Evolutionary conservation across 352 stramenopile species (phyloP).

Genomic region (Pythium utonaiense): DNA sequence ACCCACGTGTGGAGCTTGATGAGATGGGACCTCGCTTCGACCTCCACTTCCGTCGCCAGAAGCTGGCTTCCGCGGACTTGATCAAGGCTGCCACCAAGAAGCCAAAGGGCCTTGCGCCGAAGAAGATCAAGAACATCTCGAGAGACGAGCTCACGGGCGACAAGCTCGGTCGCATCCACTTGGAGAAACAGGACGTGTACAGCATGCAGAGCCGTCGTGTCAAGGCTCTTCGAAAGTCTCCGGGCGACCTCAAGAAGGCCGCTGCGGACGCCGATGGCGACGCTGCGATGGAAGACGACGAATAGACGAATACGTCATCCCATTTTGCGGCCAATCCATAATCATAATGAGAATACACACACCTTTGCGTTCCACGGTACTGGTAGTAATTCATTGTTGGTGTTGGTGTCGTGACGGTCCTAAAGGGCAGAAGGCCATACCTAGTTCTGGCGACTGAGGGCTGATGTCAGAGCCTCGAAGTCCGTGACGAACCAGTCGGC

Average conservation of each 20-base stretch:
- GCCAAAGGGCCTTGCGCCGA: conserved; percentile 86
- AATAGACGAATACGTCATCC: conserved; percentile 29
- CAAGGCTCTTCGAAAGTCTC: conserved; percentile 91
- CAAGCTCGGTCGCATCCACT: conserved; percentile 97
- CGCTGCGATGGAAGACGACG: conserved; percentile 27
- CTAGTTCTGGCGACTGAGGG: conserved; percentile 33
- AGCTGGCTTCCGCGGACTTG: conserved; percentile 94
- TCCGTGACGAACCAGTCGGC: conserved; percentile 98
- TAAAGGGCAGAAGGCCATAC: too few species aligned
- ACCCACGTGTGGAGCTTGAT: conserved; percentile 85
- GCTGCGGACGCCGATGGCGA: conserved; percentile 27
- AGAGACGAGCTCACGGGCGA: conserved; percentile 96
- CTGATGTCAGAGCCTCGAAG: conserved; percentile 88
- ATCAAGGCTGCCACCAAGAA: conserved; percentile 96
- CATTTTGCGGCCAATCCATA: conserved; percentile 17
- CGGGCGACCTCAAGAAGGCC: conserved; percentile 71
- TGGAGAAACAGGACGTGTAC: conserved; percentile 97
- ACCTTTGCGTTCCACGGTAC: conserved; percentile 8
- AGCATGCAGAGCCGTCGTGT: conserved; percentile 94
- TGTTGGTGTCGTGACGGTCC: not conserved
- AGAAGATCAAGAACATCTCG: conserved; percentile 98
- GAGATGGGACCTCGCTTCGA: conserved; percentile 90
- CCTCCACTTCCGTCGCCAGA: conserved; percentile 91
- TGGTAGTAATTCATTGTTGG: not conserved
- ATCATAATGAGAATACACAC: conserved; percentile 26